A percentile compares a stretch with the other conserved stretches of the same genome.
These are phyloP conservation scores for Pyronema omphalodes DNA, from an alignment of 495 filamentous ascomycete species.

Conservation along the genomic window DNA sequence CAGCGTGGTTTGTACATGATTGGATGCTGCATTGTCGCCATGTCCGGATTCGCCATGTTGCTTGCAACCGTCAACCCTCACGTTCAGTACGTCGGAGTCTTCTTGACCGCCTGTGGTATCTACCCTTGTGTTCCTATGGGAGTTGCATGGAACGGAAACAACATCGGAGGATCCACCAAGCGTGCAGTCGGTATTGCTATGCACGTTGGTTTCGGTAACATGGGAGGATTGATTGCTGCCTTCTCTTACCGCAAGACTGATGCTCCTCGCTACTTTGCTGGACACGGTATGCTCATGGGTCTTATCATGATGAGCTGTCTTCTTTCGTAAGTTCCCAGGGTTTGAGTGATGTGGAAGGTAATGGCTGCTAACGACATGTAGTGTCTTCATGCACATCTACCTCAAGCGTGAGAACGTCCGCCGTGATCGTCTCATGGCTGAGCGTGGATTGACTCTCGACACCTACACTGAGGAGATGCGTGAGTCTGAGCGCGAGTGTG, in stretches of 20 bases:
- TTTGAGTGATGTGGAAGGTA: constrained; percentile 27
- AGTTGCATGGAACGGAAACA: constrained; percentile 68
- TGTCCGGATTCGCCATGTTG: constrained; percentile 51
- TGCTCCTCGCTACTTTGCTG: constrained; percentile 40
- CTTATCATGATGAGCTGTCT: constrained; percentile 30
- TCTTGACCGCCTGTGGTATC: constrained; percentile 45
- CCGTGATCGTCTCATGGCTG: constrained; percentile 27
- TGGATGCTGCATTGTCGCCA: constrained; percentile 26
- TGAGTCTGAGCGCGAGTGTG: constrained; percentile 29
- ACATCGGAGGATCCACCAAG: constrained; percentile 65
- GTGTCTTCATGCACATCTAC: constrained; percentile 40
- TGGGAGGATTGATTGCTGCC: constrained; percentile 52
- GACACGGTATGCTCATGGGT: constrained; percentile 36
- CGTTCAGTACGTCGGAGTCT: constrained; percentile 57
- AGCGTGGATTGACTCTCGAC: constrained; percentile 28
- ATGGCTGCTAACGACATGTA: neutral
- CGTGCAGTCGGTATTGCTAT: constrained; percentile 63
- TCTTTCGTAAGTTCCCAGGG: constrained; percentile 14
- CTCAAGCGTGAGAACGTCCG: constrained; percentile 40
- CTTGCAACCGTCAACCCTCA: constrained; percentile 36
- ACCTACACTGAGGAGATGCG: constrained; percentile 33
- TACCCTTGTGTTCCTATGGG: constrained; percentile 61
- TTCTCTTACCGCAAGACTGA: constrained; percentile 46
- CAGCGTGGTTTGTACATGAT: constrained; percentile 32
- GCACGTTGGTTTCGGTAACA: constrained; percentile 63